Conservation (phyloP, 2,329 filamentous ascomycete genomes). For the Beauveria pseudobassiana region DNA sequence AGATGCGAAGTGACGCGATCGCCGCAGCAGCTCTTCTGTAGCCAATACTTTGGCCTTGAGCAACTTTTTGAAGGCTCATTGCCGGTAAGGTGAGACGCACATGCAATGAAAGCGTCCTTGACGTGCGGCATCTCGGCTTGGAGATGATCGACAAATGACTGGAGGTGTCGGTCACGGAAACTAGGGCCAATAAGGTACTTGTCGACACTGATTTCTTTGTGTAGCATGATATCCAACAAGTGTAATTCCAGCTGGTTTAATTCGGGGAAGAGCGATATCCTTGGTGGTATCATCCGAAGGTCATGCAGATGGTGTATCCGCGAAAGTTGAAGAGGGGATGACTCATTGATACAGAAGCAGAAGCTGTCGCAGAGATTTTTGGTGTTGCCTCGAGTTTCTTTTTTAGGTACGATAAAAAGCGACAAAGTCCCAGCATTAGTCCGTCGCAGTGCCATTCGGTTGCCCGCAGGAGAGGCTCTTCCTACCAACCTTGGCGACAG, state of each 20-base stretch:
- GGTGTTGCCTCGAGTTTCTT: neutral
- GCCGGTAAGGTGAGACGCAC: conserved; percentile 7
- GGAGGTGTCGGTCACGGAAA: conserved; percentile 11
- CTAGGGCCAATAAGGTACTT: conserved; percentile 12
- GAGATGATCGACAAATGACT: conserved; percentile 10
- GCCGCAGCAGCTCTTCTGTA: conserved; percentile 11
- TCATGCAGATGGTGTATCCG: neutral
- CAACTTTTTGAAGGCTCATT: conserved; percentile 8
- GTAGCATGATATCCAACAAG: conserved; percentile 8
- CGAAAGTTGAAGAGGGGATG: neutral
- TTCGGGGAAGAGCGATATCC: conserved; percentile 5
- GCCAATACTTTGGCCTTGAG: conserved; percentile 6
- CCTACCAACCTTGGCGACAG: neutral
- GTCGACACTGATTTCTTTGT: conserved; percentile 11
- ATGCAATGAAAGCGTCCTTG: conserved; percentile 12
- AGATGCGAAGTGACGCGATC: conserved; percentile 5
- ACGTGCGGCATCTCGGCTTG: conserved; percentile 2
- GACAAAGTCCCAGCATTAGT: neutral
- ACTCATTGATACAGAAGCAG: neutral
- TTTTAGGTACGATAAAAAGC: neutral
- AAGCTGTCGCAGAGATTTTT: neutral
- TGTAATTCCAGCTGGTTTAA: conserved; percentile 9
- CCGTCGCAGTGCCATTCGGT: neutral
- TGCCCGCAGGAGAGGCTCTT: neutral
- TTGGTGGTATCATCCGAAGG: neutral